Percentiles rank a stretch among this genome's conserved stretches.
Conservation (phyloP, 2,329 filamentous ascomycete genomes). For the Bipolaris cookei region DNA sequence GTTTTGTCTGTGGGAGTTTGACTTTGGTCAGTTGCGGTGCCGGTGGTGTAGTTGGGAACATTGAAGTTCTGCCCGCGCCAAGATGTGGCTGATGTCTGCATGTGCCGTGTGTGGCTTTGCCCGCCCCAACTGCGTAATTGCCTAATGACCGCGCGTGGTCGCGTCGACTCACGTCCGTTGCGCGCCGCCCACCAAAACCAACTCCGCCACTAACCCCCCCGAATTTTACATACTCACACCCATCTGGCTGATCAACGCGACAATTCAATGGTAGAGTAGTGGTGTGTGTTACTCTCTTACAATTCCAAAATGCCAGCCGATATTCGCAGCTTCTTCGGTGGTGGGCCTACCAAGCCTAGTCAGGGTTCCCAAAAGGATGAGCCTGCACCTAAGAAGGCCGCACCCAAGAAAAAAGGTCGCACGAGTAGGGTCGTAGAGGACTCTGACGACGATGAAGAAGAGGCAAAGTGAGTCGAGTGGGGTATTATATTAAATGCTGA, state of each 20-base stretch:
- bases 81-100: constrained; percentile 20
- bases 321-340: constrained; percentile 89
- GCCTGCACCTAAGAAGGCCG: constrained; percentile 45
- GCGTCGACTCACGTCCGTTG: constrained; percentile 28
- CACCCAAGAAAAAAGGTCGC: constrained; percentile 53
- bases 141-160: constrained; percentile 23
- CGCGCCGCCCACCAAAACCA: constrained; percentile 8
- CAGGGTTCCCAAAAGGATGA: constrained; percentile 41
- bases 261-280: background rate
- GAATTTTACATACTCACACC: constrained; percentile 4
- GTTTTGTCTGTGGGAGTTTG: constrained; percentile 3
- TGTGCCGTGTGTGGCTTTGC: constrained; percentile 22
- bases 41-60: constrained; percentile 5
- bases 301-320: constrained; percentile 73
- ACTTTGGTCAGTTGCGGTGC: background rate
- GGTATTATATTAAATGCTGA: background rate
- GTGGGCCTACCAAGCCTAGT: constrained; percentile 68
- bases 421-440: constrained; percentile 67
- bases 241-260: background rate
- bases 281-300: background rate
- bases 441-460: constrained; percentile 62
- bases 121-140: constrained; percentile 6
- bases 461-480: constrained; percentile 40
- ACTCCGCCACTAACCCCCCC: constrained; percentile 3
- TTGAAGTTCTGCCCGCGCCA: constrained; percentile 36